phyloP scores from a whole-genome alignment of 1,284 basidiomycete species.

The Marasmius oreades region DNA sequence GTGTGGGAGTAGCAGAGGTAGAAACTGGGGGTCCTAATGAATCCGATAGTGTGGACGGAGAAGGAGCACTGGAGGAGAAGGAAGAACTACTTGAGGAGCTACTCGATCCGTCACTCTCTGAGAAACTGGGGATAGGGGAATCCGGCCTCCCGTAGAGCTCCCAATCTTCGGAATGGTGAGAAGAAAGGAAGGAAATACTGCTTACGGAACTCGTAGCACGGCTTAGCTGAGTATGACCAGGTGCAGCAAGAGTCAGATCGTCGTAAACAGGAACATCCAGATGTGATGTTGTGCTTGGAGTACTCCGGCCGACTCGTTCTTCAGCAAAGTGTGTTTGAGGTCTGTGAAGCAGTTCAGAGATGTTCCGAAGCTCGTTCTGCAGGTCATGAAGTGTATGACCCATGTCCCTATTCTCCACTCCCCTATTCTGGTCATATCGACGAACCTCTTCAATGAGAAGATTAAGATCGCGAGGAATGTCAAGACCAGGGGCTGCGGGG shows the following conservation, averaged over 20 bases:
- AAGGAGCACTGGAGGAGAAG: constrained; percentile 21
- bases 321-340: constrained; percentile 5
- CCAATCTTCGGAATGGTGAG: constrained; percentile 70
- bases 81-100: constrained; percentile 1
- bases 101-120: background rate
- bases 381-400: constrained; percentile 58
- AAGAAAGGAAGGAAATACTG: constrained; percentile 62
- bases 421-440: constrained; percentile 52
- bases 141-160: constrained; percentile 9
- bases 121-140: constrained; percentile 9
- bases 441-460: constrained; percentile 63
- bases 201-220: constrained; percentile 46
- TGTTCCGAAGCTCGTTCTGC: constrained; percentile 55
- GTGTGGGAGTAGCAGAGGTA: constrained; percentile 28
- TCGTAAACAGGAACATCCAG: background rate
- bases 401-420: constrained; percentile 58
- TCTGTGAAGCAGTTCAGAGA: constrained; percentile 45
- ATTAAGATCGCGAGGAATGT: constrained; percentile 64
- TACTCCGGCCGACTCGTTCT: constrained; percentile 28
- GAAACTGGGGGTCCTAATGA: constrained; percentile 14
- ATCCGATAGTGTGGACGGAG: constrained; percentile 32
- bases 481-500: constrained; percentile 33
- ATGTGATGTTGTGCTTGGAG: constrained; percentile 9
- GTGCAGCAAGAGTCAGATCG: background rate
- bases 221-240: background rate